Base-by-base conservation (phyloP, 768 basidiomycete genomes). In the Amanita polypyramis region DNA sequence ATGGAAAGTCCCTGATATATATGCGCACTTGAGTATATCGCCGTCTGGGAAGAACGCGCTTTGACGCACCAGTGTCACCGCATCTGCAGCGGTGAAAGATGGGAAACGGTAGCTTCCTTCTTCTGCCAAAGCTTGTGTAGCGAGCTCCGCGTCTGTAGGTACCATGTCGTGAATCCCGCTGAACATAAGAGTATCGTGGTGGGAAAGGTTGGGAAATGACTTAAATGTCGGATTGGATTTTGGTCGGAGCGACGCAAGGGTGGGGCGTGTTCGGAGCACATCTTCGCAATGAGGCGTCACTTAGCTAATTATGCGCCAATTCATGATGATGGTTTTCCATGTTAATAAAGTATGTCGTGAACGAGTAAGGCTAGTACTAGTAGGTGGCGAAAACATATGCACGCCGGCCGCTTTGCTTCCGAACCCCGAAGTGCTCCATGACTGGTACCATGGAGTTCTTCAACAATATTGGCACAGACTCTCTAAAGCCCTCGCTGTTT, bases 401-500 rank as follows among this genome's bases (percentile, higher is more conserved):
- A 29, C 11, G n/a, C 25, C 39, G 40, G 21, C 29, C 19, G 21
- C 30, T 34, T 47, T 42, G 29, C 35, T 25, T 35, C 34, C 48
- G 50, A 51, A 27, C 34, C 47, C 35, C 3, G 25, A 27, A 27
- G 25, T 27, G n/a, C 30, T 45, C 20, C 20, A 45, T 45, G 44
- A 17, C 44, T 7, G 33, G 23, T 30, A 8, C 27, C 21, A 90
- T 90, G 87, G 83, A 90, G 60, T 89, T 89, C 70, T 85, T 85
- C 66, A 83, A 82, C 56, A 81, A 85, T 56, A 67, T 79, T 5
- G 85, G 85, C 25, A 72, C 74, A 7, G 83, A 89, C 58, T 75
- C 84, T 19, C 65, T 80, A 40, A 85, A 85, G 53, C 87, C 87
- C 2, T 86, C 87, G 9, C 65, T 96, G 11, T 97, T 95, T 57